Evolutionary conservation across 1,139 yeast genomes (phyloP), one percentile per base, ranked within the genome.

Genomic region (Groenewaldozyma auringiensis): DNA sequence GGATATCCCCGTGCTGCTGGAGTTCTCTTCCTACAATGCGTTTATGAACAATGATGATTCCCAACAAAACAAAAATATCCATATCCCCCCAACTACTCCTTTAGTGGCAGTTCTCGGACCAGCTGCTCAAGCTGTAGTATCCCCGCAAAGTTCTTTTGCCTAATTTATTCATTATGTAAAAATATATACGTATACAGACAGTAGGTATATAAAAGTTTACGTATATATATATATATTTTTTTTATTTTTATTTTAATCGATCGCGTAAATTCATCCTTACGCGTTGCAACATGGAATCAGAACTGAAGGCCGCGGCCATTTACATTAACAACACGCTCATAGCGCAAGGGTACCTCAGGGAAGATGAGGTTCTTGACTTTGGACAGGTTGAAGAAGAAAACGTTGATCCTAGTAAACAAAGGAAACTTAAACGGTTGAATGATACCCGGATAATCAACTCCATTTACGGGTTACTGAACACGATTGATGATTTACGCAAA

Each of bases 1-100:
- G 59, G 97, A 89, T 57, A 85, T 89, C 11, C 88, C 96, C 0
- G 79, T 85, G 13, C 71, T 85, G 54, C 66, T 88, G 41, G 96
- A 88, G 59, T 69, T 72, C 42, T 75, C 81, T 45, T 69, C 79
- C 4, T 75, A 76, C 60, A 72, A 60, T 38, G 53, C 56, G 21
- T 44, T 60, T 41, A 48, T 58, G 49, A 16, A 32, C 18, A 6
- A 13, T 6, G 18, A 32, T 4, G 17, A 32, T 9, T 6, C 17
- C 8, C 22, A 35, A 20, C 25, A 17, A 8, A 4, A 16, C 6
- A 17, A 9, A 35, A 14, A 35, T 20, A 20, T 14, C 8, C 20
- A 16, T 4, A 20, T 48, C 2, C 52, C 51, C 8, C 57, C 52
- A 9, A 61, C 70, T 3, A 66, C 69, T 1, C 70, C 70, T 1